Percentiles rank a stretch among this genome's conserved stretches.
Evolutionary conservation across 2,329 filamentous ascomycete species (phyloP).

Genomic region (Volutella citrinella): DNA sequence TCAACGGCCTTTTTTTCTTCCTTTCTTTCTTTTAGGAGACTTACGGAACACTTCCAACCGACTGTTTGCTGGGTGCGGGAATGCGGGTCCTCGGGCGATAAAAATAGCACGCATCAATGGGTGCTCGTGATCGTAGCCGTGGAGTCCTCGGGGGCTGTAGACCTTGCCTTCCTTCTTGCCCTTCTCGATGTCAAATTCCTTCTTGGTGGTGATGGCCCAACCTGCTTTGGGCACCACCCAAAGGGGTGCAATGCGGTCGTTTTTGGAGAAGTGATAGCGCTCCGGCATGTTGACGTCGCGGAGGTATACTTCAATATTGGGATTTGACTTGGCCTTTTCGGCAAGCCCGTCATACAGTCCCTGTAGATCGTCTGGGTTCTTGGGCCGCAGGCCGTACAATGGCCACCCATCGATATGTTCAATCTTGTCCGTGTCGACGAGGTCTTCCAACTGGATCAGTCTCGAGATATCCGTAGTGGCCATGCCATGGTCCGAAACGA

Average conservation of each 20-base stretch:
- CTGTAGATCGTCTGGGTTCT: conserved; percentile 63
- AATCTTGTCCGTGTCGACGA: conserved; percentile 74
- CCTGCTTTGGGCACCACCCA: conserved; percentile 93
- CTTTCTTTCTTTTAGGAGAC: conserved; percentile 41
- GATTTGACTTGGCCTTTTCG: conserved; percentile 56
- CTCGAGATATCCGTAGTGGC: conserved; percentile 81
- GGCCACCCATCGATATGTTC: conserved; percentile 94
- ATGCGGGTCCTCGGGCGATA: conserved; percentile 85
- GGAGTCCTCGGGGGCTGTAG: conserved; percentile 81
- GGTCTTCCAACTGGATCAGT: conserved; percentile 84
- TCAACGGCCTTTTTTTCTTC: background rate
- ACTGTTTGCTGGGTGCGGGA: conserved; percentile 81
- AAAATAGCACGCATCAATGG: conserved; percentile 97
- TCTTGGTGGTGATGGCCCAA: conserved; percentile 82
- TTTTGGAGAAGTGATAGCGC: conserved; percentile 86
- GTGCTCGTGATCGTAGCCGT: conserved; percentile 94
- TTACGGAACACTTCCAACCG: conserved; percentile 78
- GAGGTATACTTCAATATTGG: conserved; percentile 82
- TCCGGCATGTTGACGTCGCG: conserved; percentile 85
- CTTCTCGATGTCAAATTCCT: conserved; percentile 70
- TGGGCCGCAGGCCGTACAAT: conserved; percentile 81
- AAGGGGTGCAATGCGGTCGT: conserved; percentile 85
- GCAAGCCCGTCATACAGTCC: conserved; percentile 62
- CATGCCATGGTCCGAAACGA: conserved; percentile 99
- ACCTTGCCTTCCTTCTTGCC: conserved; percentile 60